phyloP scores from a whole-genome alignment of 2,329 filamentous ascomycete genomes.

The Bipolaris bicolor region DNA sequence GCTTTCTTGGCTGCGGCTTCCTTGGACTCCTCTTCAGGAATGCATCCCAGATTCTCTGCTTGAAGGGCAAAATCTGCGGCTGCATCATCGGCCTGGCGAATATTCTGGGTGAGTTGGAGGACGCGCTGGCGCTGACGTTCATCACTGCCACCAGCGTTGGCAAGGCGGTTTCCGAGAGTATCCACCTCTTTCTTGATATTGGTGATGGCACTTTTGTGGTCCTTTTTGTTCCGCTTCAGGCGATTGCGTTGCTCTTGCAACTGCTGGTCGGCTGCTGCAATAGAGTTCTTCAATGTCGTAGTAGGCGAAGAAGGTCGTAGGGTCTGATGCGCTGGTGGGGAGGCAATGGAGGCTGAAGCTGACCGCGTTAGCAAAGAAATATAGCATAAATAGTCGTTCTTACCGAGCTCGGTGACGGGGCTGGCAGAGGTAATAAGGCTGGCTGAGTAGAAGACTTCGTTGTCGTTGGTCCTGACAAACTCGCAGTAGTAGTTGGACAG shows the following conservation, averaged over 20 bases:
- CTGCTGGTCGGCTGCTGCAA: conserved; percentile 73
- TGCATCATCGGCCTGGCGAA: conserved; percentile 71
- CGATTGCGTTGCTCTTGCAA: conserved; percentile 71
- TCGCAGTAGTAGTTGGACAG: conserved; percentile 80
- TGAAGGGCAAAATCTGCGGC: conserved; percentile 62
- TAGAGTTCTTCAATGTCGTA: conserved; percentile 77
- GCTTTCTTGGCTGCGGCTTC: conserved; percentile 65
- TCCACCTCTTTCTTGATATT: conserved; percentile 76
- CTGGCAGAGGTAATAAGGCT: conserved; percentile 71
- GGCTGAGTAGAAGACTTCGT: conserved; percentile 71
- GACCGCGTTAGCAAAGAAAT: conserved; percentile 14
- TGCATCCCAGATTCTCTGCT: conserved; percentile 67
- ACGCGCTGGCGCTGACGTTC: conserved; percentile 78
- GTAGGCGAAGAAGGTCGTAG: conserved; percentile 77
- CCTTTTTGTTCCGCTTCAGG: conserved; percentile 74
- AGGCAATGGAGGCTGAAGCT: conserved; percentile 38
- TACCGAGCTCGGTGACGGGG: conserved; percentile 64
- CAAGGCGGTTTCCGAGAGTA: conserved; percentile 67
- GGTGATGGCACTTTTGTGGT: conserved; percentile 73
- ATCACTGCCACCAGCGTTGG: conserved; percentile 72
- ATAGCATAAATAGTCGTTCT: conserved; percentile 24
- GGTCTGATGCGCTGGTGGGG: conserved; percentile 63
- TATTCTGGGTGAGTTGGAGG: conserved; percentile 75
- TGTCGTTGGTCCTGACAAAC: conserved; percentile 72
- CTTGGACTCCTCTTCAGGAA: conserved; percentile 67